Percentiles rank a stretch among this genome's conserved stretches.
Evolutionary conservation across 176 grass and related monocot species (phyloP).

Genomic region (Phragmites australis): DNA sequence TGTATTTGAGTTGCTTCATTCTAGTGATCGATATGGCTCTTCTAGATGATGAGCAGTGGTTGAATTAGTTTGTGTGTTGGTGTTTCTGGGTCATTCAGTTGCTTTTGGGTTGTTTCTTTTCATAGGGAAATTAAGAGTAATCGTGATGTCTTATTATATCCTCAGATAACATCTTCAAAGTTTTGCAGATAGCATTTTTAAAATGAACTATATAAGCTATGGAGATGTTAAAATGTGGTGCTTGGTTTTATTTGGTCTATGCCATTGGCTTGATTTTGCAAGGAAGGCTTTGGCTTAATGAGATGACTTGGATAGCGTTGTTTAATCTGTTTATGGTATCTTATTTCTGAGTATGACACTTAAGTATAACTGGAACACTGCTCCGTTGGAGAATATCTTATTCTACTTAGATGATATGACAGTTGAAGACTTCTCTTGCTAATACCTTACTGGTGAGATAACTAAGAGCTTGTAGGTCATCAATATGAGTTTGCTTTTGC

Average conservation of each 20-base stretch:
- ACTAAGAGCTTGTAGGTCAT: background rate
- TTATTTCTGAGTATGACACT: background rate
- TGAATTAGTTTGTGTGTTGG: constrained; percentile 4
- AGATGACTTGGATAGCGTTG: background rate
- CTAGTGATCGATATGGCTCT: background rate
- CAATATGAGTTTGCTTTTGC: background rate
- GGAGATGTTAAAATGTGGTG: background rate
- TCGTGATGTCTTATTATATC: background rate
- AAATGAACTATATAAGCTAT: background rate
- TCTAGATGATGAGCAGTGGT: background rate
- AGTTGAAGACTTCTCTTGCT: background rate
- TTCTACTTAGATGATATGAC: background rate
- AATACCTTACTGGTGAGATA: background rate
- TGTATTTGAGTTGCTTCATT: background rate
- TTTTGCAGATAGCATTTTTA: background rate
- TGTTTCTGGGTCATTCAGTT: background rate
- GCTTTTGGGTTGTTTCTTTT: background rate
- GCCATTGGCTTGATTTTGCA: background rate
- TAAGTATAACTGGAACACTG: background rate
- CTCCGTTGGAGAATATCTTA: background rate
- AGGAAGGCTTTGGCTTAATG: background rate
- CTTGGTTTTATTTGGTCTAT: background rate
- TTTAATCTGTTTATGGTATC: background rate
- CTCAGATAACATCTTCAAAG: background rate
- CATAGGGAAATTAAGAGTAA: background rate